These are phyloP conservation scores for Oidiodendron maius DNA, from an alignment of 495 filamentous ascomycete genomes.

Conservation along the genomic window DNA sequence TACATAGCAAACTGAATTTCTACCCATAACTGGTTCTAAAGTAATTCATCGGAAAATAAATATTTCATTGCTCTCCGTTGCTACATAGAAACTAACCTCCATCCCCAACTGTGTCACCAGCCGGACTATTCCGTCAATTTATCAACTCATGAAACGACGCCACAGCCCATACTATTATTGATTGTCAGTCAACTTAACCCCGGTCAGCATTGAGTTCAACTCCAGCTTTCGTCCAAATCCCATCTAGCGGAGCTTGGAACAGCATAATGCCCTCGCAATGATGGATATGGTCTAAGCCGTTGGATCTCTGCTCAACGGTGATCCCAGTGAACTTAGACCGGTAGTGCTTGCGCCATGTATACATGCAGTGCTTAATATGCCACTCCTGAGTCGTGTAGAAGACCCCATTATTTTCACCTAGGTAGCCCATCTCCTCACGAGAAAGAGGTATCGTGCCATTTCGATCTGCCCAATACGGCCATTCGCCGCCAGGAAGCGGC, in stretches of 20 bases:
- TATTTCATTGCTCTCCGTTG: too few species aligned
- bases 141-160: too few species aligned
- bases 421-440: background rate
- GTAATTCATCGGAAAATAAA: too few species aligned
- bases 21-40: too few species aligned
- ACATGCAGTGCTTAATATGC: constrained; percentile 3
- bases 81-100: too few species aligned
- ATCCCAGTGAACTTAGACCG: background rate
- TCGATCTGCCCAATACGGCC: background rate
- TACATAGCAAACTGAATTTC: too few species aligned
- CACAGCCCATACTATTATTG: too few species aligned
- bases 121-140: too few species aligned
- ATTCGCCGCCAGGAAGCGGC: background rate
- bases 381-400: constrained; percentile 1
- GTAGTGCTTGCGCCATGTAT: constrained; percentile 1
- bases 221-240: background rate
- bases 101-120: too few species aligned
- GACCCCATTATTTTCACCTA: background rate
- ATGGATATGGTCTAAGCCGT: background rate
- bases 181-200: too few species aligned
- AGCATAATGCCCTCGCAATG: background rate
- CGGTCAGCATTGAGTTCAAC: background rate
- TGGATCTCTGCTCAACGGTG: background rate
- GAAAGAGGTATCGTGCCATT: background rate
- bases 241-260: background rate